Evolutionary conservation across 139 green algal genomes (phyloP), one percentile per base, ranked within the genome.

Genomic region (Micromonas pusilla): DNA sequence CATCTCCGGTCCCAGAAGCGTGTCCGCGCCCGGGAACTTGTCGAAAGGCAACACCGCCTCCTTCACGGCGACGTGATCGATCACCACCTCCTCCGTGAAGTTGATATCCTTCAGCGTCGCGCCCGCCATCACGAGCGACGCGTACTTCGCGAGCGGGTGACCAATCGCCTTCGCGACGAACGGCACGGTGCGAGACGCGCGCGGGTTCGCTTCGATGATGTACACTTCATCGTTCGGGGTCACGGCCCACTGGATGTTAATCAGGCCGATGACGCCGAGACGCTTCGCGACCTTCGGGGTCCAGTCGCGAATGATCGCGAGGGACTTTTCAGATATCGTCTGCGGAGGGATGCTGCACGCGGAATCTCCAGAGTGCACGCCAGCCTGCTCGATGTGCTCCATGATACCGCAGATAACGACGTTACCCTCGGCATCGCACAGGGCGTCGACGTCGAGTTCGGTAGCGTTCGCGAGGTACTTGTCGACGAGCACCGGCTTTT

Each of bases 201-300:
- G 89, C 19, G 96, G 96, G 87, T 98, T 98, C 73, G 96, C 95
- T 85, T 99, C 95, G 60, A 98, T 98, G 85, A 98, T 98, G 88
- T 97, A 98, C 25, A 94, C 66, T 16, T 90, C 84, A 70, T 87
- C 89, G 81, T 92, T 84, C 31, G 36, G 76, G 5, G 2, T 72
- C 26, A 99, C 87, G 20, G 90, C 92, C 75, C 97, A 98, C 89
- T 99, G 96, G 79, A 97, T 95, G 88, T 99, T 99, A 87, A 99
- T 97, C 37, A 99, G 89, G 6, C 96, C 96, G 19, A 98, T 85
- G 54, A 98, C 95, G 2, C 91, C 87, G 13, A 99, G 92, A 72
- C 85, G 91, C 72, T 88, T 88, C 6, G 93, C 93, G 19, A 99
- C 84, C 70, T 89, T 86, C 45, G 85, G 77, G 0, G 93, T 97